phyloP scores from a whole-genome alignment of 805 yeast species.

The Teunomyces aglyptinius region DNA sequence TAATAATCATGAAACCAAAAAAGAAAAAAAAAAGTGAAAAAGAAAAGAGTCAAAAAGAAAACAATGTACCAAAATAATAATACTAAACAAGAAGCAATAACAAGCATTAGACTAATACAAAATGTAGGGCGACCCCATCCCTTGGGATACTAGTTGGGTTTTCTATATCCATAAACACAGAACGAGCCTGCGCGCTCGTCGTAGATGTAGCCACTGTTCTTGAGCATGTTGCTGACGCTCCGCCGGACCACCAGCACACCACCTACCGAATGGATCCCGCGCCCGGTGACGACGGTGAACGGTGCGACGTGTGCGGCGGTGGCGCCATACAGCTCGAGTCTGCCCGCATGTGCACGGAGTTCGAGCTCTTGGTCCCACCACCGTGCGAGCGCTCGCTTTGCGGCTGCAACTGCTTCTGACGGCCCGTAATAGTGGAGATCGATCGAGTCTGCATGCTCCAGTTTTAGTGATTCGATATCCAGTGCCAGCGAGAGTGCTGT shows the following conservation, averaged over 20 bases:
- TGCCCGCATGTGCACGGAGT: conserved; percentile 41
- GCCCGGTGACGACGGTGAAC: conserved; percentile 57
- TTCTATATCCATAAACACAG: conserved; percentile 36
- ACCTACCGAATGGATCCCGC: conserved; percentile 66
- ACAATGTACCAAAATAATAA: too few species aligned
- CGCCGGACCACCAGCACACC: conserved; percentile 51
- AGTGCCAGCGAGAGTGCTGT: background rate
- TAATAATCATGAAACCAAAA: too few species aligned
- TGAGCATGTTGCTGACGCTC: conserved; percentile 42
- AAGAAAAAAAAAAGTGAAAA: too few species aligned
- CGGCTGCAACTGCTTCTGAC: conserved; percentile 43
- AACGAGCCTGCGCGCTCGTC: conserved; percentile 48
- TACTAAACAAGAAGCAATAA: too few species aligned
- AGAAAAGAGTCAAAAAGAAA: too few species aligned
- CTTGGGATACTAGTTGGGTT: too few species aligned
- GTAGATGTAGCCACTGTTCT: conserved; percentile 36
- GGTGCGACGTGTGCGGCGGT: conserved; percentile 43
- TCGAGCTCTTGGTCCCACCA: conserved; percentile 67
- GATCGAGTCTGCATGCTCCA: conserved; percentile 16
- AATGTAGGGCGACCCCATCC: too few species aligned
- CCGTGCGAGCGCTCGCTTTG: conserved; percentile 31
- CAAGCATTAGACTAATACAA: too few species aligned
- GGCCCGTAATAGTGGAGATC: conserved; percentile 61
- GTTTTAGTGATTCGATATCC: background rate
- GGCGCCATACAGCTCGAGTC: conserved; percentile 28